These are phyloP conservation scores for Debaryomyces coudertii DNA, from an alignment of 1,139 yeast genomes.

Conservation along the genomic window DNA sequence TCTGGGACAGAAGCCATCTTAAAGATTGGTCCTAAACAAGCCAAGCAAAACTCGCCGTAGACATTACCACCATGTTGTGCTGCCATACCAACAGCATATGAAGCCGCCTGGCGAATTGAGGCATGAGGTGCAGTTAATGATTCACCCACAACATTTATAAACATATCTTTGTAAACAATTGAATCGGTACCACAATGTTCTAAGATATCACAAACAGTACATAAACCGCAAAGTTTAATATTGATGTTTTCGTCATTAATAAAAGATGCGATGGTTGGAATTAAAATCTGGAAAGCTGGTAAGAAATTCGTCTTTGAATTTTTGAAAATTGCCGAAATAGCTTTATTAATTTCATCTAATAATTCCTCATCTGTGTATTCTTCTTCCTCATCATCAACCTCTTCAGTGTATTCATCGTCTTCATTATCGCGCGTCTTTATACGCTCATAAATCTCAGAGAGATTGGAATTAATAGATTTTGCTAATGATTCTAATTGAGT, in stretches of 20 bases:
- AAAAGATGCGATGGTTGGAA: constrained; percentile 58
- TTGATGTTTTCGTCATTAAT: constrained; percentile 68
- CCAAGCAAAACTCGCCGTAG: constrained; percentile 65
- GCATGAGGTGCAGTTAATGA: constrained; percentile 70
- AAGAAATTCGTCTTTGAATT: constrained; percentile 61
- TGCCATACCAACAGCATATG: constrained; percentile 82
- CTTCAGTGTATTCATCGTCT: constrained; percentile 75
- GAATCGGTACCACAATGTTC: constrained; percentile 78
- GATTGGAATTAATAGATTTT: constrained; percentile 60
- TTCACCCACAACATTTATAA: constrained; percentile 63
- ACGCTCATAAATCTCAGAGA: constrained; percentile 71
- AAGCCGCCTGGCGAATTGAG: constrained; percentile 83
- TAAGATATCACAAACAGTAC: constrained; percentile 77
- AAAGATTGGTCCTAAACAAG: constrained; percentile 73
- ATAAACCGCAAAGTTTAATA: constrained; percentile 76
- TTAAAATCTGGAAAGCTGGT: constrained; percentile 61
- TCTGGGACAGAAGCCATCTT: constrained; percentile 81
- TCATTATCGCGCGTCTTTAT: constrained; percentile 69
- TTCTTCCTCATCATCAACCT: constrained; percentile 75
- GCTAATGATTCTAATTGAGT: constrained; percentile 63
- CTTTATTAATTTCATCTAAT: constrained; percentile 81
- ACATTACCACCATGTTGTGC: constrained; percentile 76
- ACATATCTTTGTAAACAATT: constrained; percentile 63
- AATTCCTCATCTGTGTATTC: constrained; percentile 91
- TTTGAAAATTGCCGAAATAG: constrained; percentile 74